phyloP scores from a whole-genome alignment of 2,329 filamentous ascomycete species.

The Aspergillus quadricinctus region DNA sequence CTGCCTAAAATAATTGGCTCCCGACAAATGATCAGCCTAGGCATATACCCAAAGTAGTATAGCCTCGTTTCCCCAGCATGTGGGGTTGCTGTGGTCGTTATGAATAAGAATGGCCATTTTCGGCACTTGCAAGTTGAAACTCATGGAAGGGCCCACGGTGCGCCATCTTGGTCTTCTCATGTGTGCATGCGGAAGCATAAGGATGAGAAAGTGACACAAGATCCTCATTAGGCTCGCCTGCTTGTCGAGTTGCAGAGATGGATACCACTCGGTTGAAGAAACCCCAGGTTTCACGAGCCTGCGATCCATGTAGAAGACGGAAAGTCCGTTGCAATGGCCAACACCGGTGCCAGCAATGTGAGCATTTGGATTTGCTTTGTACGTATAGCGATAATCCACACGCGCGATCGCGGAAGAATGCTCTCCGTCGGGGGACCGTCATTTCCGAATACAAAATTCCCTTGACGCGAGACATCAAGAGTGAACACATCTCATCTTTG shows the following conservation, averaged over 20 bases:
- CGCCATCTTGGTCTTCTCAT: no score
- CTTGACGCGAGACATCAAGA: neutral
- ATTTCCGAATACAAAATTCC: slow-evolving; percentile 37
- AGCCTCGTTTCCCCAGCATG: neutral
- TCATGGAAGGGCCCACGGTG: neutral
- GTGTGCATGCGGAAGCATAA: no score
- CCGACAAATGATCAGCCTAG: neutral
- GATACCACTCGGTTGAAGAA: neutral
- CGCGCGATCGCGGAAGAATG: slow-evolving; percentile 33
- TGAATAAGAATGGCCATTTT: neutral
- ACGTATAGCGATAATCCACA: slow-evolving; percentile 35
- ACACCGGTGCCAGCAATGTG: slow-evolving; percentile 41
- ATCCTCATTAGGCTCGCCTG: neutral
- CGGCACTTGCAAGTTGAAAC: neutral
- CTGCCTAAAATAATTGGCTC: no score
- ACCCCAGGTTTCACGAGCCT: slow-evolving; percentile 29
- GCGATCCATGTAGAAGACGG: slow-evolving; percentile 44
- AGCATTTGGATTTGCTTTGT: slow-evolving; percentile 43
- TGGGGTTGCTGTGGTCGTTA: neutral
- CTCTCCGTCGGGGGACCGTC: slow-evolving; percentile 37
- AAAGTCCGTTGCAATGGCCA: slow-evolving; percentile 48
- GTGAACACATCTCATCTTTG: slow-evolving; percentile 22
- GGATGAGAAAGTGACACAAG: neutral
- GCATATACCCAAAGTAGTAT: neutral
- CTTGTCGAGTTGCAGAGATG: neutral